Conservation (phyloP, 108 stramenopile species). For the Nitzschia inconspicua region DNA sequence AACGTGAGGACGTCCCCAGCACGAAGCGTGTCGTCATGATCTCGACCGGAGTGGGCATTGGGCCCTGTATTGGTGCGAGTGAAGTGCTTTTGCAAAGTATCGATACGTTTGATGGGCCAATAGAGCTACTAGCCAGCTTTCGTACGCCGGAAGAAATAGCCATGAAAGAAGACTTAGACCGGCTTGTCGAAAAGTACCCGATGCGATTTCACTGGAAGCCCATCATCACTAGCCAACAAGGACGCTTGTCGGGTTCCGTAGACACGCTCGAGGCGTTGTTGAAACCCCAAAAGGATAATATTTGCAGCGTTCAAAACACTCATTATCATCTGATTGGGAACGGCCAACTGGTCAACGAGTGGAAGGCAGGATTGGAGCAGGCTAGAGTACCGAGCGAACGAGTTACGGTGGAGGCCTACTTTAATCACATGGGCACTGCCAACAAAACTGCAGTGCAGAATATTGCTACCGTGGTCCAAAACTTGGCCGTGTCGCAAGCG, state of each 20-base stretch:
- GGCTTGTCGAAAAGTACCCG: neutral
- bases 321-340: conserved; percentile 62
- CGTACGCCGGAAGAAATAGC: conserved; percentile 31
- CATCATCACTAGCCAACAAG: conserved; percentile 25
- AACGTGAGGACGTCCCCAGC: neutral
- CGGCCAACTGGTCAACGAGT: conserved; percentile 49
- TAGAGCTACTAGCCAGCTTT: conserved; percentile 41
- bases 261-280: neutral
- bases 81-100: conserved; percentile 16
- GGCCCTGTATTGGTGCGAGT: conserved; percentile 46
- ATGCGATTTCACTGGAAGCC: conserved; percentile 25
- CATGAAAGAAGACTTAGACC: conserved; percentile 22
- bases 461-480: too few species aligned
- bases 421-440: conserved; percentile 35
- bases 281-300: too few species aligned
- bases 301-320: conserved; percentile 12
- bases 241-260: conserved; percentile 22
- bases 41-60: conserved; percentile 50
- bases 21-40: conserved; percentile 32
- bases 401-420: conserved; percentile 48
- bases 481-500: too few species aligned
- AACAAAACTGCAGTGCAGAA: conserved; percentile 13
- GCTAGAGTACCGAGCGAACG: conserved; percentile 37
- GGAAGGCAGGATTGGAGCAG: conserved; percentile 28
- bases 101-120: conserved; percentile 10